These are phyloP conservation scores for Beta corolliflora DNA, from an alignment of 179 eudicot species.

Conservation along the genomic window DNA sequence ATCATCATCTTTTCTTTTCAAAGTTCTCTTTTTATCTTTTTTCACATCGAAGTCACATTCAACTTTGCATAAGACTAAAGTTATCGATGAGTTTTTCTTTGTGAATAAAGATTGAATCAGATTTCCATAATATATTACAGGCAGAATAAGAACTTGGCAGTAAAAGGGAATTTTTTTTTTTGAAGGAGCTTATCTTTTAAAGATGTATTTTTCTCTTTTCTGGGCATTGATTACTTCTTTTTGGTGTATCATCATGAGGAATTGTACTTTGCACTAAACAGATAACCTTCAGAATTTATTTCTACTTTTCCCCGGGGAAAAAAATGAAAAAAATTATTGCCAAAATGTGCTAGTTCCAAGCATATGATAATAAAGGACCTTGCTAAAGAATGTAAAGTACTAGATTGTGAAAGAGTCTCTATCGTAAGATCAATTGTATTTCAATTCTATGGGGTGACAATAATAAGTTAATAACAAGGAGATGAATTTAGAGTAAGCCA, in stretches of 20 bases:
- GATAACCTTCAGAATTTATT: neutral
- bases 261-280: neutral
- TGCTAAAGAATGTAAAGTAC: neutral
- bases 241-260: neutral
- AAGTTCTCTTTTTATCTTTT: neutral
- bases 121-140: neutral
- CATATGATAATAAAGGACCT: neutral
- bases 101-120: neutral
- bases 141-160: neutral
- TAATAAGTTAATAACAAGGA: too few relatives aligned
- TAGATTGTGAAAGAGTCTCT: too few relatives aligned
- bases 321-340: too few relatives aligned
- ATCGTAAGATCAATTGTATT: too few relatives aligned
- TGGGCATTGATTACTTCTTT: neutral
- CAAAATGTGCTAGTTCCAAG: too few relatives aligned
- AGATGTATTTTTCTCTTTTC: neutral
- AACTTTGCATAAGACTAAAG: neutral
- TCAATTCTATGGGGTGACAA: too few relatives aligned
- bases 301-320: too few relatives aligned
- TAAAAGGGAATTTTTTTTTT: too few relatives aligned
- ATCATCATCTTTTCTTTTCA: neutral
- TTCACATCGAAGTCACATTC: slow-evolving; percentile 6
- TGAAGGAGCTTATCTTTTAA: neutral
- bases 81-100: neutral
- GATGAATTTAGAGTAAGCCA: too few relatives aligned